These are phyloP conservation scores for Babesia sp. DNA, from an alignment of 169 alveolate genomes.

Conservation along the genomic window DNA sequence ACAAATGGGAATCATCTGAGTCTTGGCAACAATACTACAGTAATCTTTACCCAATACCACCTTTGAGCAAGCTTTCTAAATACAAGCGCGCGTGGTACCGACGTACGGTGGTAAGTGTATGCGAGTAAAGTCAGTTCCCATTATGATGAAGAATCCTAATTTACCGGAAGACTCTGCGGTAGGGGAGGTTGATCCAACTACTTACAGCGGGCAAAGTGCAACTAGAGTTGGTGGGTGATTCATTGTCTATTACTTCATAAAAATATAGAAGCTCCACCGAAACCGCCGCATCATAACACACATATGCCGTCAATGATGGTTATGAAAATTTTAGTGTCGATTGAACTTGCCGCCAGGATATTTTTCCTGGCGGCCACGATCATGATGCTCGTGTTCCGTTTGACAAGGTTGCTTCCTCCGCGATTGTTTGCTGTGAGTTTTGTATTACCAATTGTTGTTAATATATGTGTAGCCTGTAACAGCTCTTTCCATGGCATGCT, in stretches of 20 bases:
- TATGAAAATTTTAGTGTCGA: not conserved
- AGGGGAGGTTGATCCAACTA: conserved; percentile 21
- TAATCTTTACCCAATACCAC: conserved; percentile 65
- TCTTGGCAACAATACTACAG: conserved; percentile 51
- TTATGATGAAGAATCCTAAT: not conserved
- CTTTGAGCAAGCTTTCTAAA: conserved; percentile 42
- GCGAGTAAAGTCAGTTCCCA: not conserved
- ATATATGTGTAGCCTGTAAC: conserved; percentile 9
- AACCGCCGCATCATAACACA: not conserved
- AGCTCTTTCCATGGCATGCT: conserved; percentile 12
- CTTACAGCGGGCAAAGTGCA: not conserved
- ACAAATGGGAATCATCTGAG: conserved; percentile 54
- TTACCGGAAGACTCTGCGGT: conserved; percentile 46
- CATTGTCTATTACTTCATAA: not conserved
- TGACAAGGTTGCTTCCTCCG: not conserved
- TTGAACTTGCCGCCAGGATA: conserved; percentile 26
- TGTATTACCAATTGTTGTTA: not conserved
- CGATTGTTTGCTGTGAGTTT: not conserved
- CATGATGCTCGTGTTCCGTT: not conserved
- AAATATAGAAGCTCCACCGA: not conserved
- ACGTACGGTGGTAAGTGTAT: conserved; percentile 43
- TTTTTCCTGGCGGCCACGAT: conserved; percentile 19
- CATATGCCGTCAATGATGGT: not conserved
- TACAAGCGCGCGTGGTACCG: conserved; percentile 65
- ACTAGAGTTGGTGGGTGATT: not conserved